Percentiles rank a stretch among this genome's conserved stretches.
These are phyloP conservation scores for Cymbidium sinense DNA, from an alignment of 106 monocot species.

Conservation along the genomic window DNA sequence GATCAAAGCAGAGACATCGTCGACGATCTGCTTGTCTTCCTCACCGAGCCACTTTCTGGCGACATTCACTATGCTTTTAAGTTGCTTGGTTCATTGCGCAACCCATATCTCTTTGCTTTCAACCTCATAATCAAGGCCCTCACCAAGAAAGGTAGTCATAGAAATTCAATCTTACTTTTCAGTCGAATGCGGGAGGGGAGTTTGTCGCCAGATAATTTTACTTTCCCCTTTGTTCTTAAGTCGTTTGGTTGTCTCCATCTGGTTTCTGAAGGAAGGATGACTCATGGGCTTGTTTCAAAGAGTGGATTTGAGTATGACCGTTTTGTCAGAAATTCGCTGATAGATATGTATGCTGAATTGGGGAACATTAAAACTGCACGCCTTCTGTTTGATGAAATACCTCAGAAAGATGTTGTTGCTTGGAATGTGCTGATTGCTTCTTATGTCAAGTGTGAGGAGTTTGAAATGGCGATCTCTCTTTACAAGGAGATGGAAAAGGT, in stretches of 20 bases:
- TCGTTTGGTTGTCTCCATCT: constrained; percentile 15
- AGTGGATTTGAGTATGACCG: constrained; percentile 33
- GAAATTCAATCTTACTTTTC: constrained; percentile 13
- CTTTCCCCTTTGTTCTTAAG: constrained; percentile 43
- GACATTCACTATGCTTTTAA: constrained; percentile 24
- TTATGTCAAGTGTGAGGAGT: constrained; percentile 29
- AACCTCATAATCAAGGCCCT: constrained; percentile 43
- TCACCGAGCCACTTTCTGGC: constrained; percentile 19
- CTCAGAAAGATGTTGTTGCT: constrained; percentile 15
- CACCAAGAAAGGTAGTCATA: constrained; percentile 9
- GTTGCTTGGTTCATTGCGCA: constrained; percentile 13
- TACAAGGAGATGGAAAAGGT: constrained; percentile 22
- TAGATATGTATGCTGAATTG: constrained; percentile 38
- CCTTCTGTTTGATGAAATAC: constrained; percentile 30
- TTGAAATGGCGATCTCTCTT: constrained; percentile 25
- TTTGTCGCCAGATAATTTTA: constrained; percentile 37
- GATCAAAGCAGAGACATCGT: constrained; percentile 26
- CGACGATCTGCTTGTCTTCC: constrained; percentile 31
- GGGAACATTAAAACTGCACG: constrained; percentile 10
- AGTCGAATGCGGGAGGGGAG: constrained; percentile 19
- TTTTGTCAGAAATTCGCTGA: constrained; percentile 31
- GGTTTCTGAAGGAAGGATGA: constrained; percentile 16
- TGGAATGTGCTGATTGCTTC: constrained; percentile 44
- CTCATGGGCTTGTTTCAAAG: constrained; percentile 29
- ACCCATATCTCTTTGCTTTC: constrained; percentile 33